These are phyloP conservation scores for Stylonectria norvegica DNA, from an alignment of 2,329 filamentous ascomycete species.

Conservation along the genomic window DNA sequence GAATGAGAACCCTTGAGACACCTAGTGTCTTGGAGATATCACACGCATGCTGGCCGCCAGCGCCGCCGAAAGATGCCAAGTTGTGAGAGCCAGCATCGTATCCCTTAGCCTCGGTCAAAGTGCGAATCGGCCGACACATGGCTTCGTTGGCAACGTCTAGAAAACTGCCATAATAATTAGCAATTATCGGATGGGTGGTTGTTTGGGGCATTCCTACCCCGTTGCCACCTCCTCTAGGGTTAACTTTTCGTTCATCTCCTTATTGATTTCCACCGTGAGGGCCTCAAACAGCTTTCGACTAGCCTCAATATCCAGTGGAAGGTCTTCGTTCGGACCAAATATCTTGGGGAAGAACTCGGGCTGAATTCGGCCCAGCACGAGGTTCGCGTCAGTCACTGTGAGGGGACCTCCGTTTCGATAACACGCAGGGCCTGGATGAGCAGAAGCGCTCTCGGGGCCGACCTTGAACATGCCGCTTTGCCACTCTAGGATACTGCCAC, in stretches of 20 bases:
- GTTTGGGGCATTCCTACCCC: neutral
- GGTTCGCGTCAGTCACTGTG: slow-evolving; percentile 85
- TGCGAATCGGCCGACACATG: slow-evolving; percentile 87
- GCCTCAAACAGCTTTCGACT: slow-evolving; percentile 72
- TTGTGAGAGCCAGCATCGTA: slow-evolving; percentile 84
- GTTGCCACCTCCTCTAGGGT: slow-evolving; percentile 72
- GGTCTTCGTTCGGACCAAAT: slow-evolving; percentile 82
- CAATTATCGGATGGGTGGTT: too few relatives aligned
- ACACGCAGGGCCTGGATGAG: slow-evolving; percentile 83
- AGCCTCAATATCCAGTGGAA: slow-evolving; percentile 70
- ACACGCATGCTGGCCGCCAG: slow-evolving; percentile 83
- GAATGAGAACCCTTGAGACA: slow-evolving; percentile 77
- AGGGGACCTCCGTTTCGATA: slow-evolving; percentile 84
- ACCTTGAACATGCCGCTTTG: slow-evolving; percentile 84
- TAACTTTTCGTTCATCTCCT: slow-evolving; percentile 67
- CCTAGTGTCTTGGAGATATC: slow-evolving; percentile 80
- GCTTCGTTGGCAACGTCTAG: slow-evolving; percentile 84
- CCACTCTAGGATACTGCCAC: slow-evolving; percentile 79
- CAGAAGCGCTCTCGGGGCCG: slow-evolving; percentile 80
- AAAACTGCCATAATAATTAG: slow-evolving; percentile 63
- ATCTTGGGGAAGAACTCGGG: slow-evolving; percentile 92
- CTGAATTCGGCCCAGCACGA: slow-evolving; percentile 76
- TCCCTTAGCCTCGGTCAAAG: slow-evolving; percentile 83
- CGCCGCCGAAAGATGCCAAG: slow-evolving; percentile 84
- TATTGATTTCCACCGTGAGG: slow-evolving; percentile 72